Evolutionary conservation across 176 grass and related monocot genomes (phyloP).

Genomic region (Musa itinerans): DNA sequence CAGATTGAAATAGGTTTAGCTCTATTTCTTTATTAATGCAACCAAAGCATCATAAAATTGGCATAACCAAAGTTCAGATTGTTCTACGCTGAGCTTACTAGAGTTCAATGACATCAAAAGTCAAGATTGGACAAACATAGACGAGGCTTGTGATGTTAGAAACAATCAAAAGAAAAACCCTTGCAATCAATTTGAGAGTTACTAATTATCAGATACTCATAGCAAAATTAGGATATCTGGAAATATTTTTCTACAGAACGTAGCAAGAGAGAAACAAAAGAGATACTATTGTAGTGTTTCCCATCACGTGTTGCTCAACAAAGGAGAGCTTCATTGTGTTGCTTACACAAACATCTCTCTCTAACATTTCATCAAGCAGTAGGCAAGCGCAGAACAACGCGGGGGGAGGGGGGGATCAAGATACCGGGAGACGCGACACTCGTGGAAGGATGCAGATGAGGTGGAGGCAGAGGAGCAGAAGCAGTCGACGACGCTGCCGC

Average conservation of each 20-base stretch:
- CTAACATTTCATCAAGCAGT: not conserved
- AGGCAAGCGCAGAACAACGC: not conserved
- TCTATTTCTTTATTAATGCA: no score
- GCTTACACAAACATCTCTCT: not conserved
- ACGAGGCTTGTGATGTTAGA: no score
- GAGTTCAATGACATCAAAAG: not conserved
- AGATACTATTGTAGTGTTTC: no score
- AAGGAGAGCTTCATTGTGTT: not conserved
- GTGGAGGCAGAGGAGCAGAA: not conserved
- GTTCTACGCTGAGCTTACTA: not conserved
- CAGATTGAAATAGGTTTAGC: not conserved
- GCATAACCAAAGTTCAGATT: not conserved
- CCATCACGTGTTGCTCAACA: no score
- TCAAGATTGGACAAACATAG: no score
- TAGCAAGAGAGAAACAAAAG: no score
- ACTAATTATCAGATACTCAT: no score
- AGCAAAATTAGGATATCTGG: not conserved
- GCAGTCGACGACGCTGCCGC: not conserved
- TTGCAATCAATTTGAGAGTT: no score
- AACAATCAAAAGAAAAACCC: no score
- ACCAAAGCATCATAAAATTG: slow-evolving; percentile 1
- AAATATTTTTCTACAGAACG: not conserved
- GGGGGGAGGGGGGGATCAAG: not conserved
- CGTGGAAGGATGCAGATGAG: not conserved
- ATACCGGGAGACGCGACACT: slow-evolving; percentile 5